Evolutionary conservation across 2,329 filamentous ascomycete genomes (phyloP), one percentile per base, ranked within the genome.

Genomic region (Scedosporium aurantiacum): DNA sequence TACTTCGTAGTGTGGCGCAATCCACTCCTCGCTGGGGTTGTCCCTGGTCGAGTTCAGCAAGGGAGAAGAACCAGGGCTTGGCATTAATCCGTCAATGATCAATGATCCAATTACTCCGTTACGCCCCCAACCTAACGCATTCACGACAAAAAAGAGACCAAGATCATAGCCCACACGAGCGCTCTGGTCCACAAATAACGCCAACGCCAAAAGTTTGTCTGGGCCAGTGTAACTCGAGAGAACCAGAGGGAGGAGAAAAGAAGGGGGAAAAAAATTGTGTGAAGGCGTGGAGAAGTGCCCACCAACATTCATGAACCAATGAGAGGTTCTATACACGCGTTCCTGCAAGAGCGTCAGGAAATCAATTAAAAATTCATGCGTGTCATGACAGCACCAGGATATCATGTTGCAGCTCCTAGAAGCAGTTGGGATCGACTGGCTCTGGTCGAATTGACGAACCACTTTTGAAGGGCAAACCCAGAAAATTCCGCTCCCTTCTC

Each of bases 321-420:
- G 23, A 28, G 50, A 25, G 50, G 7, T 23, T 54, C 12, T 54
- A 23, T 23, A 23, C 27, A 54, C 18, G 23, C 18, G 50, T 54
- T 54, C 50, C 50, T 54, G 50, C 50, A 54, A 54, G 23, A 54
- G 50, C 16, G 27, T 54, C 50, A 54, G 50, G 23, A 54, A 23
- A 54, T 54, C 50, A 54, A 54, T 54, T 54, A 18, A 54, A 54
- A 47, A 54, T 54, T 54, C 50, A 54, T 54, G 50, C 50, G 50
- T 54, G 50, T 54, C 50, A 54, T 54, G 50, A 54, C 50, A 54
- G 50, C 50, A 54, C 50, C n/a, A 54, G 50, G 23, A 54, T 28
- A 54, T 54, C 50, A 54, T 54, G 50, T 54, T 23, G 50, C 50
- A 54, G 50, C 7, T 54, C 23, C 50, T 23, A 25, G n/a, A n/a